Base-by-base conservation (phyloP, 208 protist species). In the Acanthamoeba lugdunensis region DNA sequence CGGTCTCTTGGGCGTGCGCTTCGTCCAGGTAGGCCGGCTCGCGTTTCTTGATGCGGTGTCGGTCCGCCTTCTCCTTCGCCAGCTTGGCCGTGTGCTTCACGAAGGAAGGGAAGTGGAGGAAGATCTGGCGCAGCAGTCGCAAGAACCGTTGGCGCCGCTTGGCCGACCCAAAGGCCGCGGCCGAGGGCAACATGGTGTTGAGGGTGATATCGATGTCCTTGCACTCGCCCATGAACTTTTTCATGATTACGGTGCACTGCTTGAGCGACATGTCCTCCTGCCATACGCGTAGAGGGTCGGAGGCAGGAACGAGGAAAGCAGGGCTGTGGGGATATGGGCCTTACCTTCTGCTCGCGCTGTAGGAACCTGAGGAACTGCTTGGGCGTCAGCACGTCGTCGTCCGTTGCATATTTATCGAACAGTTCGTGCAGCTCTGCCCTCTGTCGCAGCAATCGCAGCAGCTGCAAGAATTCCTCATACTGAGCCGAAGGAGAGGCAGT, bases 361-460 rank as follows among this genome's bases (percentile, higher is more conserved):
- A 96, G 85, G 79, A 96, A 96, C 8, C 71, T 4, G 45, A 71
- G 84, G 52, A 96, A 95, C 54, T 94, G 8, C 65, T 33, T 11
- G 25, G 4, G n/a, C 61, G 81, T 56, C 25, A 95, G 0, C 67
- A 56, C n/a, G 48, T 33, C 41, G 25, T 33, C 41, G 28, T 63
- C 11, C 41, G 50, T 52, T 11, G 77, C 37, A 37, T 94, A 96
- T 41, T 81, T 89, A 8, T 65, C 30, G 30, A 96, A 93, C 2
- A 96, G 14, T 25, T 87, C 41, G n/a, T 82, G 73, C 9, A 96
- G 23, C 23, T 96, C 95, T 18, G 81, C 82, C 52, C 94, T 84
- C 41, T 48, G 14, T 5, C 93, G 41, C 16, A 95, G 30, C 0
- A 54, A 25, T 67, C 93, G 73, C 56, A 67, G 25, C 16, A 69